Evolutionary conservation across 129 eudicot species (phyloP), one percentile per base, ranked within the genome.

Genomic region (Sambucus nigra): DNA sequence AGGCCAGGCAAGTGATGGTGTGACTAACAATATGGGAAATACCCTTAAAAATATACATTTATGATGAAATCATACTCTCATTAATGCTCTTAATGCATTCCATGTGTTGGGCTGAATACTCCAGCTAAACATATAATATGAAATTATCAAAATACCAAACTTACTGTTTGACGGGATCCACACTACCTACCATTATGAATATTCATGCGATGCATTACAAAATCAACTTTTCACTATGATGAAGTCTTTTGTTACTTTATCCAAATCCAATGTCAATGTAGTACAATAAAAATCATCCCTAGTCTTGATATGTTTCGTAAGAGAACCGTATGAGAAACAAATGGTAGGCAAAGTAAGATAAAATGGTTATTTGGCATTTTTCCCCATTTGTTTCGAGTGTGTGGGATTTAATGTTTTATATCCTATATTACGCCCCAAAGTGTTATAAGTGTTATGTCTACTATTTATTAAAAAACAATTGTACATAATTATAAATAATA

Each of bases 201-300:
- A 31, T 56, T 55, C 32, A 39, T 63, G 41, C 46, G 57, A 39
- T 63, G 41, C 46, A 63, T 39, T 23, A 28, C 51, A 53, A 29
- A 57, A 49, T 52, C 10, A 59, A 69, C 58, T 61, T 55, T 49
- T 56, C 38, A 58, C 19, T 28, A 50, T 48, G 33, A 61, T 59
- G n/a, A 35, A 48, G 22, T n/a, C 1, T 51, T 51, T 61, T 27
- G 4, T 68, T 7, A 15, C 48, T 48, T 25, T 35, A 35, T 15
- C 24, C 27, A 35, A 35, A 8, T 2, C 42, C 42, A 35, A 35
- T 15, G 42, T 15, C 42, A 15, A 35, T 15, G 42, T 35, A 12
- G 42, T 35, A 35, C 13, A 2, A 35, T 2, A 35, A 35, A 8
- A 35, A 35, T 12, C 8, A 35, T 7, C 8, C 13, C 13, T 35